Base-by-base conservation (phyloP, 192 early-diverging fungal species). In the Umbelopsis sp. region DNA sequence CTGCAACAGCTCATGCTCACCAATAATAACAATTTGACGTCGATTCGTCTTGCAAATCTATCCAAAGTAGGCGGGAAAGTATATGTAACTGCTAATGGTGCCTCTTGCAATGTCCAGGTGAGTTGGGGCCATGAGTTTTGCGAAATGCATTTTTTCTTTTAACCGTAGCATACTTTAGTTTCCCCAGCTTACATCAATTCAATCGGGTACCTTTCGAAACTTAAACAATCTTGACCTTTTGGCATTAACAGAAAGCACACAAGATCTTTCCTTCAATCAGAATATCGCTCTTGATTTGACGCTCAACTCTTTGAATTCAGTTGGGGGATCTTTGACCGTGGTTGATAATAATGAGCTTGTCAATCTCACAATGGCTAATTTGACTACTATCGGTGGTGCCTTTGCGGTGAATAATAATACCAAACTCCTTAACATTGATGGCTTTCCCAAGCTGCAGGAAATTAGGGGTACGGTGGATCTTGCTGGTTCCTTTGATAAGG, bases 391-490 rank as follows among this genome's bases (percentile, higher is more conserved):
- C 30, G 88, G 87, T 9, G 85, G 88, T 47, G 87, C 88, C 55
- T 80, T 91, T 48, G 78, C 86, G 46, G 84, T 91, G 35, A 84
- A 75, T 64, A 91, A 91, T 83, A 91, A 91, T 76, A 88, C 87
- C 37, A 78, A 86, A 50, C 71, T 91, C 65, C 75, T 68, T 16
- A 76, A 70, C 22, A 79, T 91, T 61, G 73, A 79, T 64, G 80
- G 82, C 9, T 90, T 91, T 79, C 80, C 83, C n/a, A 71, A 78
- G 71, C 78, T 91, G 46, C 72, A 67, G 30, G 73, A 81, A 12
- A 80, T 91, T 22, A 76, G 81, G 0, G 90, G 88, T 8, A 79
- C 84, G 41, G 72, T 88, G 37, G 77, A 86, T 52, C 68, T 90
- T 30, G 78, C 80, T 44, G 90, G 90, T 52, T 74, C 72, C 44